phyloP scores from a whole-genome alignment of 192 early-diverging fungal species.

The Podila epicladia region DNA sequence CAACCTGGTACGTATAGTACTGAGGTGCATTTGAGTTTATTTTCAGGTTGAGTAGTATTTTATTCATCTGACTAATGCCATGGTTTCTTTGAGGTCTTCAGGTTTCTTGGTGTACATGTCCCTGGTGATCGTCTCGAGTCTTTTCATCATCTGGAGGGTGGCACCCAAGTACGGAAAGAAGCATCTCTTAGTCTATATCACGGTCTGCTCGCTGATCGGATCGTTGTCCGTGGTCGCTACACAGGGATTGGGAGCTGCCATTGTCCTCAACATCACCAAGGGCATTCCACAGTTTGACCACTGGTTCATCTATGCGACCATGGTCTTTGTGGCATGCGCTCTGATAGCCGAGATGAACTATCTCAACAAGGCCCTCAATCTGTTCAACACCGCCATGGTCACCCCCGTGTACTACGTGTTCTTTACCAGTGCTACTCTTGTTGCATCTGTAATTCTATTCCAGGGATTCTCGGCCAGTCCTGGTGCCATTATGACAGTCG shows the following conservation, averaged over 20 bases:
- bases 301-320: conserved; percentile 73
- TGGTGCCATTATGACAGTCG: conserved; percentile 48
- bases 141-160: conserved; percentile 62
- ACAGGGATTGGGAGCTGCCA: conserved; percentile 73
- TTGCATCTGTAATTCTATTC: conserved; percentile 72
- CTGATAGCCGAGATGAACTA: conserved; percentile 72
- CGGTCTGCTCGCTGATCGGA: conserved; percentile 67
- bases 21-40: background rate
- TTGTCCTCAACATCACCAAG: conserved; percentile 65
- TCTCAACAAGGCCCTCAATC: conserved; percentile 76
- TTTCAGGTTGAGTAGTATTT: too few relatives aligned
- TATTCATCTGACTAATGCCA: background rate
- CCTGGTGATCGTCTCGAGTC: conserved; percentile 51
- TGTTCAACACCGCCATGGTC: conserved; percentile 77
- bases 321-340: conserved; percentile 62
- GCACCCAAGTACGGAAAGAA: conserved; percentile 68
- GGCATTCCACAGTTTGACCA: conserved; percentile 69
- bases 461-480: conserved; percentile 65
- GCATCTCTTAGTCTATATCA: conserved; percentile 59
- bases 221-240: conserved; percentile 72
- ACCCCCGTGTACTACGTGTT: conserved; percentile 83
- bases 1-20: conserved; percentile 57
- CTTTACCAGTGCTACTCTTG: conserved; percentile 73
- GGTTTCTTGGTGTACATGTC: conserved; percentile 58
- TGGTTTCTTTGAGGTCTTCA: conserved; percentile 52